phyloP scores from a whole-genome alignment of 352 stramenopile species.

The Phytophthora palmivora region DNA sequence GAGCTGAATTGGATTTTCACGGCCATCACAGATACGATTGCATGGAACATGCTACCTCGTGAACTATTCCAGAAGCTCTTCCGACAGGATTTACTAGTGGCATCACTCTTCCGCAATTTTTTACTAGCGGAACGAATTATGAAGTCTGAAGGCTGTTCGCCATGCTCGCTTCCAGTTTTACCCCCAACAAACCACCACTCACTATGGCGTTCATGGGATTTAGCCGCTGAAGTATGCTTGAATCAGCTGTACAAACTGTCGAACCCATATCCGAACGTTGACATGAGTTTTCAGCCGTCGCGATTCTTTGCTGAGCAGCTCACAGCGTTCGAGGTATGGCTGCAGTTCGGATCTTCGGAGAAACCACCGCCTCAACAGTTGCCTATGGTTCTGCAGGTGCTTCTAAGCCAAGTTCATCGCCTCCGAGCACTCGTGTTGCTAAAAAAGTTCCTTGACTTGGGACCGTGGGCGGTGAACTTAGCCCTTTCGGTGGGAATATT shows the following conservation, averaged over 20 bases:
- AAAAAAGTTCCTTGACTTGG: conserved; percentile 96
- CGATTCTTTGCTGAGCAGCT: conserved; percentile 99
- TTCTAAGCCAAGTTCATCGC: conserved; percentile 97
- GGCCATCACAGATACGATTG: conserved; percentile 99
- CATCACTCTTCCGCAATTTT: conserved; percentile 99
- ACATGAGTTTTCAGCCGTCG: conserved; percentile 85
- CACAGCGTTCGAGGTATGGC: conserved; percentile 98
- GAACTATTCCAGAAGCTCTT: conserved; percentile 99
- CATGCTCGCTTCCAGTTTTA: conserved; percentile 94
- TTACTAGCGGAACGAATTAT: conserved; percentile 98
- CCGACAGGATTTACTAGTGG: conserved; percentile 98
- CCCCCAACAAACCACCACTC: conserved; percentile 96
- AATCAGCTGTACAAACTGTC: conserved; percentile 92
- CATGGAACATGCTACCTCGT: conserved; percentile 98
- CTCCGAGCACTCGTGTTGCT: conserved; percentile 96
- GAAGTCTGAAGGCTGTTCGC: conserved; percentile 85
- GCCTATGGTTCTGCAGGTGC: conserved; percentile 97
- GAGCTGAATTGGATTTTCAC: conserved; percentile 99
- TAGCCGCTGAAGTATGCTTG: conserved; percentile 98
- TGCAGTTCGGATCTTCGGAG: conserved; percentile 94
- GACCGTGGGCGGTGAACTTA: conserved; percentile 90
- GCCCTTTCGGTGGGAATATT: conserved; percentile 98
- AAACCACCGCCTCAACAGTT: conserved; percentile 96
- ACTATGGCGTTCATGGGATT: conserved; percentile 98
- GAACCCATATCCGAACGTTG: conserved; percentile 68